A percentile compares a stretch with the other conserved stretches of the same genome.
Conservation (phyloP, 805 yeast species). For the Cyberlindnera veronae region DNA sequence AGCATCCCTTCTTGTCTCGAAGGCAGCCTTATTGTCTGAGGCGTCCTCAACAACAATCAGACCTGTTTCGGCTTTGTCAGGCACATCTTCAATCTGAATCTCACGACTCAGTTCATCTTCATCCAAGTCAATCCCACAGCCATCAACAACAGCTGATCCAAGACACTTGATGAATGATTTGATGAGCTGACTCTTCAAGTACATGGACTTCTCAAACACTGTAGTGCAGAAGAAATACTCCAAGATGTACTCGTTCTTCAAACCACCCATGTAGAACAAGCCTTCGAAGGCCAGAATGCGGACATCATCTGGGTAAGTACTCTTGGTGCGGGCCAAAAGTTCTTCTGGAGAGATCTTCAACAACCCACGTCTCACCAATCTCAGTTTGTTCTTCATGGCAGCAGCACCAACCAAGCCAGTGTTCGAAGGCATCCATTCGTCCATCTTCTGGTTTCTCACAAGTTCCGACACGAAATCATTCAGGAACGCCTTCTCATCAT, state of each 20-base stretch:
- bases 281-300: constrained; percentile 69
- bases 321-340: constrained; percentile 48
- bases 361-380: constrained; percentile 54
- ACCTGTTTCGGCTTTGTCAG: constrained; percentile 31
- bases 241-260: constrained; percentile 59
- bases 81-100: constrained; percentile 9
- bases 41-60: constrained; percentile 59
- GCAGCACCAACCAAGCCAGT: constrained; percentile 51
- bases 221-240: constrained; percentile 57
- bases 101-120: constrained; percentile 53
- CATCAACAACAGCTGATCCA: constrained; percentile 64
- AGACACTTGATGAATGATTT: constrained; percentile 47
- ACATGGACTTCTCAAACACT: constrained; percentile 52
- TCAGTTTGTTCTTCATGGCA: constrained; percentile 57
- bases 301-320: constrained; percentile 45
- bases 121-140: constrained; percentile 54
- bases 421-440: constrained; percentile 80
- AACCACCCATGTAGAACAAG: constrained; percentile 69
- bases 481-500: constrained; percentile 37
- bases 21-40: constrained; percentile 34
- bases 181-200: constrained; percentile 48
- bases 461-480: constrained; percentile 59
- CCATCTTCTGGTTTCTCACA: constrained; percentile 72
- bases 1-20: constrained; percentile 56
- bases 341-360: constrained; percentile 51